phyloP scores from a whole-genome alignment of 805 yeast genomes.

The Yarrowia alimentaria region DNA sequence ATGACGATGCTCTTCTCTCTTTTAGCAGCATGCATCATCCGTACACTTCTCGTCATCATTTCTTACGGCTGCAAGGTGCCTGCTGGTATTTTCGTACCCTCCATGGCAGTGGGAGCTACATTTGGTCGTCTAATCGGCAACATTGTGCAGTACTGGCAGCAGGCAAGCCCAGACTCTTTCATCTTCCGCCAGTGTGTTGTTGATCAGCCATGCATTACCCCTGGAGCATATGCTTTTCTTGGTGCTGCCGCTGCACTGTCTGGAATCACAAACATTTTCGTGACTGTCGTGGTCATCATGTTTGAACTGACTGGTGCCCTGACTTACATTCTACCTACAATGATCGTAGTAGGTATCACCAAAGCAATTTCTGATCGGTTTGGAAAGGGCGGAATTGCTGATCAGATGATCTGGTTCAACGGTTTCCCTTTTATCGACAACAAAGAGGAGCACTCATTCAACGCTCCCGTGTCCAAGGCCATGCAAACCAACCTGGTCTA shows the following conservation, averaged over 20 bases:
- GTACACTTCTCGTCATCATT: slow-evolving; percentile 70
- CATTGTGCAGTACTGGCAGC: slow-evolving; percentile 53
- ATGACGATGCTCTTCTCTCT: slow-evolving; percentile 51
- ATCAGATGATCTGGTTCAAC: slow-evolving; percentile 85
- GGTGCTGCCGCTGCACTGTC: slow-evolving; percentile 96
- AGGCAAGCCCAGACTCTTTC: slow-evolving; percentile 41
- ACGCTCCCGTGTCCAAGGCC: slow-evolving; percentile 53
- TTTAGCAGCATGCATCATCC: slow-evolving; percentile 63
- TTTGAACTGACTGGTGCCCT: slow-evolving; percentile 93
- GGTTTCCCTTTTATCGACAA: slow-evolving; percentile 78
- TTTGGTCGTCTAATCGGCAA: slow-evolving; percentile 87
- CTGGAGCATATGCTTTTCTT: slow-evolving; percentile 91
- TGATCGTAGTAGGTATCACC: slow-evolving; percentile 91
- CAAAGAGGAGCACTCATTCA: slow-evolving; percentile 67
- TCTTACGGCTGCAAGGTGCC: slow-evolving; percentile 82
- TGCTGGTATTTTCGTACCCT: slow-evolving; percentile 96
- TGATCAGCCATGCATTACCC: slow-evolving; percentile 64
- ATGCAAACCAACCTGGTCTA: slow-evolving; percentile 37
- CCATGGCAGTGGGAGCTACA: slow-evolving; percentile 95
- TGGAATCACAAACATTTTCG: slow-evolving; percentile 90
- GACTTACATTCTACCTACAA: slow-evolving; percentile 86
- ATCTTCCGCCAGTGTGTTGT: slow-evolving; percentile 45
- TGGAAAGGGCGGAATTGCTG: slow-evolving; percentile 91
- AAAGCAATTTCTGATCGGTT: slow-evolving; percentile 71
- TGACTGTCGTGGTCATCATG: slow-evolving; percentile 93